A percentile compares a stretch with the other conserved stretches of the same genome.
Evolutionary conservation across 148 eudicot species (phyloP).

Genomic region (Vaccinium darrowii): DNA sequence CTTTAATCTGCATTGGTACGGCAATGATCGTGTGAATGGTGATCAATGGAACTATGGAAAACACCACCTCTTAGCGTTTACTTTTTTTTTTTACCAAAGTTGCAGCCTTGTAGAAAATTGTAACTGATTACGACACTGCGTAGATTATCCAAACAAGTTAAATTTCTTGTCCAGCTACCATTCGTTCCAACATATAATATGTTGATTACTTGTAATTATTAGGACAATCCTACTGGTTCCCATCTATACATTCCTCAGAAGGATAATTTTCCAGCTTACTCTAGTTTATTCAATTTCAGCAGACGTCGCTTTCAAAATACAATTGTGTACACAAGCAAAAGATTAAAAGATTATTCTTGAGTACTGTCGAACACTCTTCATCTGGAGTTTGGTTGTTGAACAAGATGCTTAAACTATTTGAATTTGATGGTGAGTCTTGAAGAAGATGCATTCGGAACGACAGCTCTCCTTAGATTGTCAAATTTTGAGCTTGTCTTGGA

Average conservation of each 20-base stretch:
- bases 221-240: neutral
- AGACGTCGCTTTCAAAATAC: neutral
- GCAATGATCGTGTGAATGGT: neutral
- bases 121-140: slow-evolving; percentile 2
- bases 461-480: neutral
- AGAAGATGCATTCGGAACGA: neutral
- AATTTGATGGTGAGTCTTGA: neutral
- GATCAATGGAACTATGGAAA: neutral
- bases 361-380: neutral
- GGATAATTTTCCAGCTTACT: neutral
- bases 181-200: neutral
- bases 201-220: neutral
- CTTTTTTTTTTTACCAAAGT: neutral
- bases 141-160: neutral
- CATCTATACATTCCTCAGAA: neutral
- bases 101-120: neutral
- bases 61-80: neutral
- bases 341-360: neutral
- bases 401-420: neutral
- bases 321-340: neutral
- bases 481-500: neutral
- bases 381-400: neutral
- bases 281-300: neutral
- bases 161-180: slow-evolving; percentile 2
- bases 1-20: neutral